Conservation (phyloP, 2,329 filamentous ascomycete species). For the Pyricularia sp. region DNA sequence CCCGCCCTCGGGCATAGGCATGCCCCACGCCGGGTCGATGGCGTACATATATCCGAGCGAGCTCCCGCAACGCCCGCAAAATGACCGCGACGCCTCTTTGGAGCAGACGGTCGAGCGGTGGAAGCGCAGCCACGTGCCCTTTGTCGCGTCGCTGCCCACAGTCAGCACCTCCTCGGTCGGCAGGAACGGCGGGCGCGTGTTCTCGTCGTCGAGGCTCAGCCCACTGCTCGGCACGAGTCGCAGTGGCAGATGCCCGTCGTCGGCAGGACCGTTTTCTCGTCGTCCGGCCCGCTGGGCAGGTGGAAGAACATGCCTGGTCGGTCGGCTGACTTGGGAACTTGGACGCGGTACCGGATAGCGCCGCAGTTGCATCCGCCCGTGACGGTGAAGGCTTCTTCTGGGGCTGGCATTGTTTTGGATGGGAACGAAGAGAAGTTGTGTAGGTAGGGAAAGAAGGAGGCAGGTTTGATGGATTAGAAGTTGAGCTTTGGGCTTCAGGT, state of each 20-base stretch:
- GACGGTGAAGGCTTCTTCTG: constrained; percentile 13
- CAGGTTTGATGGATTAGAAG: too few relatives aligned
- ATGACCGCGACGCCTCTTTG: constrained; percentile 13
- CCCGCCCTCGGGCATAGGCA: constrained; percentile 11
- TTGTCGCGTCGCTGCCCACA: constrained; percentile 6
- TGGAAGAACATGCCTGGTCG: constrained; percentile 5
- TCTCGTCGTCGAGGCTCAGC: constrained; percentile 6
- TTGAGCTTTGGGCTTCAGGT: too few relatives aligned
- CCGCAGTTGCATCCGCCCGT: constrained; percentile 18
- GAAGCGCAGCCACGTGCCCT: constrained; percentile 15
- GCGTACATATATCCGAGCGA: constrained; percentile 10
- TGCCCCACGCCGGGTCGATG: constrained; percentile 10
- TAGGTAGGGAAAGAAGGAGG: too few relatives aligned
- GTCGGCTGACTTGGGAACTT: constrained; percentile 10
- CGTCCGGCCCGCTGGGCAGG: neutral
- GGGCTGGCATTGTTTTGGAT: constrained; percentile 9
- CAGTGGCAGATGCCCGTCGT: neutral
- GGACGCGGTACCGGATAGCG: constrained; percentile 16
- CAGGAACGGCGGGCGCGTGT: constrained; percentile 13
- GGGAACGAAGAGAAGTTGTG: too few relatives aligned
- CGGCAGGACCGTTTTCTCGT: neutral
- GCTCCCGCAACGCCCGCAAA: constrained; percentile 17
- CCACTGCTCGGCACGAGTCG: neutral
- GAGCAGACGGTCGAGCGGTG: constrained; percentile 14
- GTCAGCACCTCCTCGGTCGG: constrained; percentile 11